Base-by-base conservation (phyloP, 116 monocot species). In the Thalassia testudinum region DNA sequence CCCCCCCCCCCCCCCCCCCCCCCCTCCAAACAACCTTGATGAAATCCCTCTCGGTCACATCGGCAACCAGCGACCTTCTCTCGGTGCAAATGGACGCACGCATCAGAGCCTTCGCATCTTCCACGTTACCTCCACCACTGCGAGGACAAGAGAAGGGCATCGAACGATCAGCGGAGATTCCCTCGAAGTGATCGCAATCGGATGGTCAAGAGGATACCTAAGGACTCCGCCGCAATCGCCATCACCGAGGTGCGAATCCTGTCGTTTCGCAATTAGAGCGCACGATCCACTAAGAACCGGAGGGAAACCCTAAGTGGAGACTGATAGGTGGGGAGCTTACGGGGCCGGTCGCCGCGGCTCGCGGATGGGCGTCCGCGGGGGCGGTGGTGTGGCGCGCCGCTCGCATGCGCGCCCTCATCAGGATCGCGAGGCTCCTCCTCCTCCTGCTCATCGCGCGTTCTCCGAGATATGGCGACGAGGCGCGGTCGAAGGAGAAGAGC, bases 321-420 rank as follows among this genome's bases (percentile, higher is more conserved):
- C 19, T 34, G 3, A 11, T 18, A 5, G 37, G 37, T 1, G 55
- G 10, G n/a, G 55, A 38, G 37, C 7, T 38, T 7, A 10, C 1
- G 12, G 57, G n/a, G 12, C 14, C 12, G 43, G 43, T 27, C 28
- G 21, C 10, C 27, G 45, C 15, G 26, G 10, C 18, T 34, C 21
- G 7, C 16, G n/a, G 58, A n/a, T 0, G 45, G 21, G 59, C 6
- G 20, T 10, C 17, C 25, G 27, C 26, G 26, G 42, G 12, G 17
- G 43, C 0, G 28, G 19, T 17, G 12, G 45, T 0, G 8, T 24
- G 2, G 28, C 5, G 0, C 17, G 26, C 12, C 0, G 59, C 0
- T 2, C 15, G 0, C 59, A 59, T 59, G n/a, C 59, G 44, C 0
- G 47, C 59, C 16, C 59, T 21, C 59, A 59, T 59, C 28, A 59